A percentile compares a stretch with the other conserved stretches of the same genome.
Evolutionary conservation across 208 protist species (phyloP).

Genomic region (Trypanosoma theileri): DNA sequence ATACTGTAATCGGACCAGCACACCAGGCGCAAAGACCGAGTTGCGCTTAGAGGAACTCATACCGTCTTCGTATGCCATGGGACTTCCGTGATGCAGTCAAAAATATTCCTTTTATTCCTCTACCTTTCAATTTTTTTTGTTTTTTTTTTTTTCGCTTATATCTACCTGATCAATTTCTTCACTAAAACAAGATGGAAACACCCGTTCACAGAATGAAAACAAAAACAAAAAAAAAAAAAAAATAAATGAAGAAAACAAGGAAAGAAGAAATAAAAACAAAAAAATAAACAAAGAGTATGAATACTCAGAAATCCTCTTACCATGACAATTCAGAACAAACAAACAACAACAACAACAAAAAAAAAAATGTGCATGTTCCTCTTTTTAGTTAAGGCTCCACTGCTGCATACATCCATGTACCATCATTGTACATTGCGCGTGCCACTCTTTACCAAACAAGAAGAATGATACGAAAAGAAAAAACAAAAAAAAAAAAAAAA

Average conservation of each 20-base stretch:
- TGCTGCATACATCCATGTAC: conserved; percentile 8
- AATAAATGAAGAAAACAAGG: conserved; percentile 8
- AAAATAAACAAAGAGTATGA: conserved; percentile 16
- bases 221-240: conserved; percentile 1
- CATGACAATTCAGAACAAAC: not conserved
- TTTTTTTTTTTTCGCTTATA: too few species aligned
- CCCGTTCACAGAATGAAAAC: not conserved
- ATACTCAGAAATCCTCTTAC: not conserved
- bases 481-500: not conserved
- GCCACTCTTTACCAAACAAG: not conserved
- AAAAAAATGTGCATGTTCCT: not conserved
- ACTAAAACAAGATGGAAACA: not conserved
- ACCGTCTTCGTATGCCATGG: not conserved
- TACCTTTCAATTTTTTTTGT: too few species aligned
- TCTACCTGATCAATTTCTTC: too few species aligned
- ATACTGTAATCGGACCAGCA: conserved; percentile 78
- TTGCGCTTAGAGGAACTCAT: conserved; percentile 2
- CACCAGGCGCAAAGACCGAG: conserved; percentile 41
- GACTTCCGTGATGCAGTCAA: too few species aligned
- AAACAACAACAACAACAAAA: conserved; percentile 6
- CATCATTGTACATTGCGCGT: conserved; percentile 17
- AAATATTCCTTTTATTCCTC: too few species aligned
- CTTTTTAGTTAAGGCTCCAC: not conserved
- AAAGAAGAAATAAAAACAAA: conserved; percentile 22
- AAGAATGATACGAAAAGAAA: not conserved